Percentiles rank a stretch among this genome's conserved stretches.
Conservation (phyloP, 257 asterid species). For the Eustoma russellianum region DNA sequence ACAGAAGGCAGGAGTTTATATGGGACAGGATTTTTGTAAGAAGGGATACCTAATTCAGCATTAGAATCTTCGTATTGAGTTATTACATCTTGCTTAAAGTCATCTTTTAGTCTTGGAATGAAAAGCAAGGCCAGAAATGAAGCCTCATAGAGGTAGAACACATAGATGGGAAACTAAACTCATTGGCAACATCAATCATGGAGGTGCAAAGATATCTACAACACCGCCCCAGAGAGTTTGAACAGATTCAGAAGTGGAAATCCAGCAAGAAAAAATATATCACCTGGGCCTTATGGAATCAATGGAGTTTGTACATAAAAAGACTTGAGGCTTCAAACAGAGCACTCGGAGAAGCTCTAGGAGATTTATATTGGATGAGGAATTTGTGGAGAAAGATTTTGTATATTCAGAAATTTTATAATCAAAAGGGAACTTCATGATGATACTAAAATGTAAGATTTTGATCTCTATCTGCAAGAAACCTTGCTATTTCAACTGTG, state of each 20-base stretch:
- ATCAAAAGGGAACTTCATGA: slow-evolving; percentile 8
- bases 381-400: slow-evolving; percentile 4
- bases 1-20: slow-evolving; percentile 1
- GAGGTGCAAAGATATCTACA: slow-evolving; percentile 11
- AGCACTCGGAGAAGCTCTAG: background rate
- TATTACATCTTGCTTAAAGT: background rate
- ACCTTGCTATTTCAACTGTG: background rate
- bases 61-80: slow-evolving; percentile 1
- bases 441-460: slow-evolving; percentile 7
- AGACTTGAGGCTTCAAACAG: background rate
- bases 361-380: background rate
- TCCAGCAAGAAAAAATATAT: slow-evolving; percentile 1
- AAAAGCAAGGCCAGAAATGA: slow-evolving; percentile 6
- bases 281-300: slow-evolving; percentile 1
- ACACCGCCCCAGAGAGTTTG: slow-evolving; percentile 7
- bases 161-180: slow-evolving; percentile 5
- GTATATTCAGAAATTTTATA: slow-evolving; percentile 1
- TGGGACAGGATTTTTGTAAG: slow-evolving; percentile 8
- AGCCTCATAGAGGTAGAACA: slow-evolving; percentile 6
- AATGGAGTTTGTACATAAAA: background rate
- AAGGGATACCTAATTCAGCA: background rate
- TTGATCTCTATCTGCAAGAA: background rate
- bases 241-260: background rate
- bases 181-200: slow-evolving; percentile 17
- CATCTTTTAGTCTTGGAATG: slow-evolving; percentile 5